These are phyloP conservation scores for Chlamydomonas schloesseri DNA, from an alignment of 139 green algal genomes.

Conservation along the genomic window DNA sequence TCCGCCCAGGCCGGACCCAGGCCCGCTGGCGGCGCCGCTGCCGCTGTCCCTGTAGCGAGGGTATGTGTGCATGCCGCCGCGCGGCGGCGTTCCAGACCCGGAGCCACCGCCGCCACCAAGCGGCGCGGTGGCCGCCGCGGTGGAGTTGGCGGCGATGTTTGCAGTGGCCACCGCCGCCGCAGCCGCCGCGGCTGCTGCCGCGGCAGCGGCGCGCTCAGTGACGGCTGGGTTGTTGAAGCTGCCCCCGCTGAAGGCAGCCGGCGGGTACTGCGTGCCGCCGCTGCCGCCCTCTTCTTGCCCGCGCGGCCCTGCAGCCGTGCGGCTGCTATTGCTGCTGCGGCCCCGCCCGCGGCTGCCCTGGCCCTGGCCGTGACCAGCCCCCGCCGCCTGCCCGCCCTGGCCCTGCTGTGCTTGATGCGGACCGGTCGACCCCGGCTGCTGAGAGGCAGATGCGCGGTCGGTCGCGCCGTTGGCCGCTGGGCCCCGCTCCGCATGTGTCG, in stretches of 20 bases:
- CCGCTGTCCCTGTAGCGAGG: neutral
- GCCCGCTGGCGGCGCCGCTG: neutral
- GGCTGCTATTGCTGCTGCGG: neutral
- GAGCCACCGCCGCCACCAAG: neutral
- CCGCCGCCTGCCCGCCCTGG: no score
- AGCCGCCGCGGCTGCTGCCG: slow-evolving; percentile 13
- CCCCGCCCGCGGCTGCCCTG: neutral
- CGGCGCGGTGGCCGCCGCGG: neutral
- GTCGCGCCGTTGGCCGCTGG: neutral
- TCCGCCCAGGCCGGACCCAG: no score
- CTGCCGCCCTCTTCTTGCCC: neutral
- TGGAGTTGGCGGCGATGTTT: neutral
- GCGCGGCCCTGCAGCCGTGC: neutral
- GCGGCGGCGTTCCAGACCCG: neutral
- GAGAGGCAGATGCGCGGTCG: neutral
- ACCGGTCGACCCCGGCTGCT: no score
- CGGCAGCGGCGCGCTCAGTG: slow-evolving; percentile 19
- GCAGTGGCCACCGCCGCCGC: neutral
- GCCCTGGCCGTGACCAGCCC: no score
- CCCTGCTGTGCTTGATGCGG: no score
- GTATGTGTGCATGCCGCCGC: neutral
- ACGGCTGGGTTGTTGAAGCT: slow-evolving; percentile 39
- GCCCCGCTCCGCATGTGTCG: no score
- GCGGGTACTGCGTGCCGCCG: neutral
- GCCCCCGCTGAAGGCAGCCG: slow-evolving; percentile 5